These are phyloP conservation scores for Dactylellina drechsleri DNA, from an alignment of 2,329 filamentous ascomycete genomes.

Conservation along the genomic window DNA sequence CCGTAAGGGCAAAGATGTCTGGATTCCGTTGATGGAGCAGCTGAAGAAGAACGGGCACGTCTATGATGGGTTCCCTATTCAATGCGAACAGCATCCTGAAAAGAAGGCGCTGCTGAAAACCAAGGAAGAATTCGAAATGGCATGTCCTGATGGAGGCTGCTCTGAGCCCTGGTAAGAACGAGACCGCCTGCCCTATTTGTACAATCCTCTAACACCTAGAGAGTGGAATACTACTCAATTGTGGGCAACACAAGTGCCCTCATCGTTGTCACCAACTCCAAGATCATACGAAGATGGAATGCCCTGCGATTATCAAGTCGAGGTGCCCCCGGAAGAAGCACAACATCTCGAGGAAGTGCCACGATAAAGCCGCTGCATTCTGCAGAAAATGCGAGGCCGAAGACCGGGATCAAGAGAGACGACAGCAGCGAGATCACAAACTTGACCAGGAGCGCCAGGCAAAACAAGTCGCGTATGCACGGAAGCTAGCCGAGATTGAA, in stretches of 20 bases:
- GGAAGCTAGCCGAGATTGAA: conserved; percentile 65
- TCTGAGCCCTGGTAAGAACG: conserved; percentile 69
- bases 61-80: conserved; percentile 71
- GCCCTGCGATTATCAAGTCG: conserved; percentile 63
- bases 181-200: background rate
- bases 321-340: conserved; percentile 68
- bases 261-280: conserved; percentile 71
- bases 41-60: conserved; percentile 67
- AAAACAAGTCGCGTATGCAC: conserved; percentile 65
- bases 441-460: conserved; percentile 66
- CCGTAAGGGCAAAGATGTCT: conserved; percentile 69
- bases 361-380: conserved; percentile 58
- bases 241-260: conserved; percentile 70
- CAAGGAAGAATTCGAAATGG: conserved; percentile 69
- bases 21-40: conserved; percentile 69
- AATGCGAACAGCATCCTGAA: conserved; percentile 71
- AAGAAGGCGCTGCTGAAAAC: conserved; percentile 64
- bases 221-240: conserved; percentile 67
- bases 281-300: conserved; percentile 70
- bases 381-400: conserved; percentile 69
- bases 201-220: conserved; percentile 17
- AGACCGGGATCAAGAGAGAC: conserved; percentile 64
- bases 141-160: conserved; percentile 78
- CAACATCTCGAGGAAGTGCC: conserved; percentile 65
- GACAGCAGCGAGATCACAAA: conserved; percentile 64